A percentile compares a stretch with the other conserved stretches of the same genome.
These are phyloP conservation scores for Hymenoscyphus repandus DNA, from an alignment of 2,329 filamentous ascomycete genomes.

Conservation along the genomic window DNA sequence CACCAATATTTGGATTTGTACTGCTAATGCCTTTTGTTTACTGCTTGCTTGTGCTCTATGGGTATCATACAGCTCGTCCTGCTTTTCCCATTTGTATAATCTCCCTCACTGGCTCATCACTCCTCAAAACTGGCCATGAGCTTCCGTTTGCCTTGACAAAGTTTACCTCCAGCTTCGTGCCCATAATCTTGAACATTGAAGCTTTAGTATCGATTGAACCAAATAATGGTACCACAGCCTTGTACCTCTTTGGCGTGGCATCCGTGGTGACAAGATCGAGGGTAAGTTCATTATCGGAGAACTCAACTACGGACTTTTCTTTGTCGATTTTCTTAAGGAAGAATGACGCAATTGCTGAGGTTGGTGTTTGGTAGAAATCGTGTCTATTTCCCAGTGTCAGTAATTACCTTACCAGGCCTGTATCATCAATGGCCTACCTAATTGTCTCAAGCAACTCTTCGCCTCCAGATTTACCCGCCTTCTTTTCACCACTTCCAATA, in stretches of 20 bases:
- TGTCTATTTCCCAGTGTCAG: constrained; percentile 42
- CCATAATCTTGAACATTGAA: constrained; percentile 61
- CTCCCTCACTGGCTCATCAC: constrained; percentile 65
- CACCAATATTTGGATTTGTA: no score
- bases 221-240: constrained; percentile 67
- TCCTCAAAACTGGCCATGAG: constrained; percentile 64
- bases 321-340: constrained; percentile 98
- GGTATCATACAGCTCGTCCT: constrained; percentile 35
- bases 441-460: constrained; percentile 78
- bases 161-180: constrained; percentile 65
- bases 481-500: constrained; percentile 67
- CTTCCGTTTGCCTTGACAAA: constrained; percentile 58
- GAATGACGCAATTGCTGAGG: constrained; percentile 80
- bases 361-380: constrained; percentile 92
- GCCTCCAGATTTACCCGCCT: constrained; percentile 44
- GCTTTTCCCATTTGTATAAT: constrained; percentile 88
- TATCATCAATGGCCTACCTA: constrained; percentile 49
- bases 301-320: constrained; percentile 65
- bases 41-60: background rate
- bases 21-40: no score
- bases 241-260: constrained; percentile 69
- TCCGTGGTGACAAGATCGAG: constrained; percentile 86
- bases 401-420: constrained; percentile 3
- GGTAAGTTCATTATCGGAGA: constrained; percentile 56
- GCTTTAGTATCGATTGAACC: constrained; percentile 65